Conservation (phyloP, 176 grass and related monocot species). For the Avena eriantha region DNA sequence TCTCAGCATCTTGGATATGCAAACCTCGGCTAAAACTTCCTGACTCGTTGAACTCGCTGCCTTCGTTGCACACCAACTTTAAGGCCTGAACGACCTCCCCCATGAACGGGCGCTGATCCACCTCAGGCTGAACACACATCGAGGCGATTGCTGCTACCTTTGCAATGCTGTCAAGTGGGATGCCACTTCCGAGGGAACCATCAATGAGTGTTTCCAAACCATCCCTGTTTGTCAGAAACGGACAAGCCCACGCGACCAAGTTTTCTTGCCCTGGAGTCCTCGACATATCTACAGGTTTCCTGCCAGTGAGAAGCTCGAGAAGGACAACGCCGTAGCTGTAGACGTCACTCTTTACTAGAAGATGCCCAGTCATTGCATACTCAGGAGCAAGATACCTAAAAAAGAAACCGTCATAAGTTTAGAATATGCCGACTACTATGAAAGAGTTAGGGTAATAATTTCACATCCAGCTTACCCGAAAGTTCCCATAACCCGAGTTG, state of each 20-base stretch:
- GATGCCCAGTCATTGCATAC: constrained; percentile 99
- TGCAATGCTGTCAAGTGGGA: constrained; percentile 70
- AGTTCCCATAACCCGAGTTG: constrained; percentile 98
- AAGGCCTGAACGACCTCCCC: constrained; percentile 96
- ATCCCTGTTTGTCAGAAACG: constrained; percentile 78
- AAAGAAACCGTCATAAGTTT: constrained; percentile 15
- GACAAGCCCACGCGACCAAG: constrained; percentile 87
- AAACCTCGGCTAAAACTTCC: constrained; percentile 61
- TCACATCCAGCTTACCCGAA: constrained; percentile 73
- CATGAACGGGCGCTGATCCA: constrained; percentile 96
- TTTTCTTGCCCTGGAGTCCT: constrained; percentile 93
- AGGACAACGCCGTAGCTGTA: constrained; percentile 99
- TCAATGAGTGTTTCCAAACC: constrained; percentile 76
- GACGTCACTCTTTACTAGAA: constrained; percentile 98
- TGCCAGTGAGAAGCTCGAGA: constrained; percentile 91
- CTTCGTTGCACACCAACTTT: constrained; percentile 87
- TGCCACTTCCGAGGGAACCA: constrained; percentile 63
- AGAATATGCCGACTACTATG: constrained; percentile 11
- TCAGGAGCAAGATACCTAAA: constrained; percentile 94
- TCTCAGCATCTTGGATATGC: constrained; percentile 50
- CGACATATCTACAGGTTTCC: constrained; percentile 93
- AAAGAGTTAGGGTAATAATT: constrained; percentile 38
- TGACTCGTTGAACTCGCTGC: constrained; percentile 59
- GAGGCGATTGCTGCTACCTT: constrained; percentile 98
- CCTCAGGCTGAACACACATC: constrained; percentile 99